Conservation (phyloP, 306 rosid genomes). For the Nissolia schottii region DNA sequence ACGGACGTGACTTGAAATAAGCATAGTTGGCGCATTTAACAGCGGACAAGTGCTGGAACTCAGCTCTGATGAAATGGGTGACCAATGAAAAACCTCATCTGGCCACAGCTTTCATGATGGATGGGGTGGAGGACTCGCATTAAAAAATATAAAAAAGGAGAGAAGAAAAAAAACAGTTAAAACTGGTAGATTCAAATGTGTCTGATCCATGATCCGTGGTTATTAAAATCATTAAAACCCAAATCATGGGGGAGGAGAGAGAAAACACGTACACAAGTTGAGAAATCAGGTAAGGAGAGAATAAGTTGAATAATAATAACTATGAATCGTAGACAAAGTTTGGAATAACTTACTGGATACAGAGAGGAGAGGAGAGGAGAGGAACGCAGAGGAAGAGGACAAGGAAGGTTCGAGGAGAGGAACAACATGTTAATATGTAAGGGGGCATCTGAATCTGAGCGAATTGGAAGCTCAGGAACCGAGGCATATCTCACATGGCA, state of each 20-base stretch:
- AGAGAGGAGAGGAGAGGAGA: constrained; percentile 43
- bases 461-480: constrained; percentile 55
- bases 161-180: background rate
- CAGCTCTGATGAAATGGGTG: constrained; percentile 3
- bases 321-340: constrained; percentile 7
- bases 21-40: constrained; percentile 11
- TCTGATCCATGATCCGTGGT: constrained; percentile 9
- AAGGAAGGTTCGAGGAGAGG: constrained; percentile 38
- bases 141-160: background rate
- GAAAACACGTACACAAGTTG: background rate
- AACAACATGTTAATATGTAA: constrained; percentile 14
- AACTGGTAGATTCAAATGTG: constrained; percentile 34
- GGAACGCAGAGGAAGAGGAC: constrained; percentile 18
- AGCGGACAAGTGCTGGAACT: constrained; percentile 16
- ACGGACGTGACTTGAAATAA: background rate
- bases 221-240: constrained; percentile 1
- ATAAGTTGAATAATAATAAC: background rate
- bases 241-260: background rate
- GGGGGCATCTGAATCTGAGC: constrained; percentile 1
- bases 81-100: constrained; percentile 14
- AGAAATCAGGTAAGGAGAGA: constrained; percentile 13
- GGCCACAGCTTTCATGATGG: constrained; percentile 4
- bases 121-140: background rate
- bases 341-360: constrained; percentile 44
- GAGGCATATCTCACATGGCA: constrained; percentile 85